phyloP scores from a whole-genome alignment of 2,329 filamentous ascomycete genomes.

The Cladophialophora yegresii region DNA sequence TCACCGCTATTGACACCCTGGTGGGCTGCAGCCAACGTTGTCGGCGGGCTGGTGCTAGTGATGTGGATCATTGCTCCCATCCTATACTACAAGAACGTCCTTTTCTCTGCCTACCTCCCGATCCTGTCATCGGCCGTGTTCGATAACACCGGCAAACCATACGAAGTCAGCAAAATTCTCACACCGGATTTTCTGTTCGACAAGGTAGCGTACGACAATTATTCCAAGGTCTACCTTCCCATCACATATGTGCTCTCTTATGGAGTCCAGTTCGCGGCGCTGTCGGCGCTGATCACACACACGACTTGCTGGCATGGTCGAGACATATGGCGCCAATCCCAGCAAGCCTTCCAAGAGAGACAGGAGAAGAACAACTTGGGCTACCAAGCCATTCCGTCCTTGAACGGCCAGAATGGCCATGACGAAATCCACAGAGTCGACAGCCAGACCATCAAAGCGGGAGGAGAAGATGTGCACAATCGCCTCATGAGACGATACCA shows the following conservation, averaged over 20 bases:
- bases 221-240: conserved; percentile 80
- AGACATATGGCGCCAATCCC: conserved; percentile 78
- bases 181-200: conserved; percentile 78
- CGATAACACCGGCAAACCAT: conserved; percentile 77
- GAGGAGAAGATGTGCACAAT: conserved; percentile 78
- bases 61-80: conserved; percentile 84
- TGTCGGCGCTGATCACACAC: conserved; percentile 77
- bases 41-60: conserved; percentile 74
- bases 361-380: conserved; percentile 53
- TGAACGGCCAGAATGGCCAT: conserved; percentile 7
- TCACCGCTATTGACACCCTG: conserved; percentile 81
- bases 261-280: conserved; percentile 78
- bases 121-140: conserved; percentile 83
- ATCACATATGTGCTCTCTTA: conserved; percentile 88
- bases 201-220: conserved; percentile 71
- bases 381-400: conserved; percentile 57
- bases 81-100: conserved; percentile 76
- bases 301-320: conserved; percentile 81
- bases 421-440: conserved; percentile 21
- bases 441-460: conserved; percentile 24
- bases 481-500: conserved; percentile 80
- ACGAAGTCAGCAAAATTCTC: conserved; percentile 78
- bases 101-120: conserved; percentile 82
- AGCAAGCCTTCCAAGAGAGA: conserved; percentile 66
- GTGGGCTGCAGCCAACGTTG: conserved; percentile 82